These are phyloP conservation scores for Allomyces arbusculus DNA, from an alignment of 192 early-diverging fungal genomes.

Conservation along the genomic window DNA sequence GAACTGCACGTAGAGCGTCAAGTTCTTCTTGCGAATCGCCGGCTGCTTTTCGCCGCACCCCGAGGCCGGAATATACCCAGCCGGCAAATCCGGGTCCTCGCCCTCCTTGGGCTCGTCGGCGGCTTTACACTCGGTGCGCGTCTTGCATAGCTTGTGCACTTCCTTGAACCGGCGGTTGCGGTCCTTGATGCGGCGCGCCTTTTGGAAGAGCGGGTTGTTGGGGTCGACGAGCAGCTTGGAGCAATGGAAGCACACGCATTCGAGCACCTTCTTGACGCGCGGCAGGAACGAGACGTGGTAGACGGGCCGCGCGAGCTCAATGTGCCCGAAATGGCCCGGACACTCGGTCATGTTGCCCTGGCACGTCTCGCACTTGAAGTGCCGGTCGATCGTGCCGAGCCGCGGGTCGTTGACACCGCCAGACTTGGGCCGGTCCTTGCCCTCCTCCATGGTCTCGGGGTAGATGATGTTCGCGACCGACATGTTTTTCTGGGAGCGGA, in stretches of 20 bases:
- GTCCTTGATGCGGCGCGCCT: slow-evolving; percentile 13
- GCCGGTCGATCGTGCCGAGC: slow-evolving; percentile 93
- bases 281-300: slow-evolving; percentile 77
- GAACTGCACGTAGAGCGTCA: background rate
- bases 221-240: slow-evolving; percentile 78
- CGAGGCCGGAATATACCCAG: background rate
- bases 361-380: slow-evolving; percentile 93
- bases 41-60: background rate
- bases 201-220: slow-evolving; percentile 19
- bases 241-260: slow-evolving; percentile 88
- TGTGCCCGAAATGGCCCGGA: slow-evolving; percentile 94
- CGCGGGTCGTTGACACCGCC: slow-evolving; percentile 80
- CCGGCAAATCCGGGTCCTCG: background rate
- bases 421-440: slow-evolving; percentile 56
- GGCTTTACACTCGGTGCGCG: background rate
- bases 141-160: background rate
- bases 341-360: slow-evolving; percentile 85
- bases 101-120: background rate
- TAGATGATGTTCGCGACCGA: slow-evolving; percentile 83
- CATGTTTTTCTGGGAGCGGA: slow-evolving; percentile 69
- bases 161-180: background rate
- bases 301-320: slow-evolving; percentile 87
- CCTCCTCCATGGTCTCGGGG: slow-evolving; percentile 72
- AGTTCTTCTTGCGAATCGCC: background rate
- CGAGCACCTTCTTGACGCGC: slow-evolving; percentile 90